Base-by-base conservation (phyloP, 306 rosid genomes). In the Inga laurina region DNA sequence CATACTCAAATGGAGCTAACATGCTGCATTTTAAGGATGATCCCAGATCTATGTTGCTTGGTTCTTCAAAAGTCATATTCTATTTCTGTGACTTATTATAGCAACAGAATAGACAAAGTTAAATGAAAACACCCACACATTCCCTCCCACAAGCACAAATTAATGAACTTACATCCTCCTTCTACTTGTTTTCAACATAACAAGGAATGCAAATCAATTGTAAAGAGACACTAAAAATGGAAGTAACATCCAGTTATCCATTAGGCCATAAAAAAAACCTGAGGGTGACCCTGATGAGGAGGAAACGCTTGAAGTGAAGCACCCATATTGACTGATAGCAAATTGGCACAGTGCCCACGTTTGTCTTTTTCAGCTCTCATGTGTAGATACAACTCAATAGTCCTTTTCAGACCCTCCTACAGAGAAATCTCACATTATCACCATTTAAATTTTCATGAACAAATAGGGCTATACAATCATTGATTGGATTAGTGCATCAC, bases 301-400 rank as follows among this genome's bases (percentile, higher is more conserved):
- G 95, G 88, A 80, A 83, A 61, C 10, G 93, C 44, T 84, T 89
- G 99, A 83, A 89, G 85, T 19, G 97, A 90, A 44, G 92, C 88
- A 64, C 88, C 91, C 89, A 92, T 83, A 83, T 93, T 92, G 59
- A 94, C 98, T 62, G 99, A 89, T 68, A 96, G 86, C 85, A 96
- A 86, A 94, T 96, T 94, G 44, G 92, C 89, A 81, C 99, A 96
- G 79, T 96, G 98, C 45, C 99, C 99, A 69, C n/a, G n/a, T n/a
- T n/a, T n/a, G n/a, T n/a, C n/a, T n/a, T n/a, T n/a, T n/a, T n/a
- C n/a, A n/a, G n/a, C n/a, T n/a, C n/a, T n/a, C n/a, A n/a, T n/a
- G n/a, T n/a, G n/a, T n/a, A n/a, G n/a, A n/a, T n/a, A n/a, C n/a
- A n/a, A n/a, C n/a, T n/a, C n/a, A n/a, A n/a, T n/a, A n/a, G n/a